Base-by-base conservation (phyloP, 176 grass and related monocot species). In the Olyra latifolia region DNA sequence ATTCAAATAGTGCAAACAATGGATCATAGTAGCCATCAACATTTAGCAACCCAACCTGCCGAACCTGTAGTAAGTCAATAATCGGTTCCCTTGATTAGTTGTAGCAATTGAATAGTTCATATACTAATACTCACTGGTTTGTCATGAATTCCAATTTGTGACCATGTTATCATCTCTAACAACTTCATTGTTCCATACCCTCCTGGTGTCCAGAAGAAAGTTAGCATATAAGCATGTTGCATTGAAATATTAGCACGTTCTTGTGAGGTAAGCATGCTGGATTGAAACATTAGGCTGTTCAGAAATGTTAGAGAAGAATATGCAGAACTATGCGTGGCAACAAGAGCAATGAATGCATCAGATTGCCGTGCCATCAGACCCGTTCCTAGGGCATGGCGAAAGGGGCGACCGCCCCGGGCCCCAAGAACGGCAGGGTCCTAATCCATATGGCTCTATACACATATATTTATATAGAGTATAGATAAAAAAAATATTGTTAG, bases 151-250 rank as follows among this genome's bases (percentile, higher is more conserved):
- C 95, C 95, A 12, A 98, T 84, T 71, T 98, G 95, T 65, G 95
- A 91, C 95, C 95, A 98, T 81, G 95, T 93, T 60, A 95, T 98
- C 95, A 98, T 98, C 92, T 98, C 92, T 81, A 98, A 61, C 72
- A 98, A 74, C 69, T 98, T 92, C 96, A 98, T 98, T 69, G 96
- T 98, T 81, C 96, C 96, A 82, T 95, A 98, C 48, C 95, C 95
- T 76, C 95, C 95, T 97, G 79, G 58, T 44, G 66, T 67, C 71
- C 58, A 79, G 25, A 85, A 79, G n/a, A 85, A 68, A 82, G 25
- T 72, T 56, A 74, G 44, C 82, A 82, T 40, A 8, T 79, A 62
- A 80, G 25, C 41, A 14, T 7, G 54, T 47, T 3, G 13, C 32
- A 8, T 62, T 58, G 62, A 7, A 23, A 62, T 13, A 2, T 16